These are phyloP conservation scores for Mycena galopus DNA, from an alignment of 768 basidiomycete genomes.

Conservation along the genomic window DNA sequence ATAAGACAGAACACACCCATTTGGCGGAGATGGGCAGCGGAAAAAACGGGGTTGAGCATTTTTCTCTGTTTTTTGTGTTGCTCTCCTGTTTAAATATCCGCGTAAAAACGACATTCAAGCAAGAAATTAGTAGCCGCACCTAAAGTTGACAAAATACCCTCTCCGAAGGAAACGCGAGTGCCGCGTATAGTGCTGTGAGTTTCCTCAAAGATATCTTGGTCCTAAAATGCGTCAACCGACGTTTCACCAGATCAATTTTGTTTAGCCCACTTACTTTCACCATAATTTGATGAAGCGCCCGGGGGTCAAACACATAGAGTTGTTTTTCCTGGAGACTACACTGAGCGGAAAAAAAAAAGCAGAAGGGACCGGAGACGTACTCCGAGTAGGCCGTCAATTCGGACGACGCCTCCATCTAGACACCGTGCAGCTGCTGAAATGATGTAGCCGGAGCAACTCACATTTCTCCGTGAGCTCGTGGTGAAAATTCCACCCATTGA, in stretches of 20 bases:
- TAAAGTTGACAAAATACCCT: conserved; percentile 34
- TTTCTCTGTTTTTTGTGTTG: conserved; percentile 58
- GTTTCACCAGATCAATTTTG: neutral
- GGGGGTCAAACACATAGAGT: conserved; percentile 52
- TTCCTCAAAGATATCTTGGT: conserved; percentile 51
- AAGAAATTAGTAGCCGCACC: conserved; percentile 22
- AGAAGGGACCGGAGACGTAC: conserved; percentile 6
- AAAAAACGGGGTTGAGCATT: conserved; percentile 61
- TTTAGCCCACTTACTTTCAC: conserved; percentile 44
- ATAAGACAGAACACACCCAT: conserved; percentile 43
- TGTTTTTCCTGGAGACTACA: conserved; percentile 39
- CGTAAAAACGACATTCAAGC: neutral
- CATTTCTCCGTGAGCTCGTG: conserved; percentile 22
- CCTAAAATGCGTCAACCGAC: conserved; percentile 34
- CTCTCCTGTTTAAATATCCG: conserved; percentile 33
- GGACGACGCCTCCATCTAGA: conserved; percentile 32
- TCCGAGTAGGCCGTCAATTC: conserved; percentile 32
- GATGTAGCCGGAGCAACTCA: neutral
- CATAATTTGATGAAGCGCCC: conserved; percentile 50
- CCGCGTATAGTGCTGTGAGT: conserved; percentile 35
- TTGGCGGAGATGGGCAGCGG: conserved; percentile 54
- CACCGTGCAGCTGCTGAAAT: neutral
- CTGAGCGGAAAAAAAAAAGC: neutral
- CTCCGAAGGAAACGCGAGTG: conserved; percentile 36
- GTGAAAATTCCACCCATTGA: conserved; percentile 25